Base-by-base conservation (phyloP, 306 rosid genomes). In the Dryas drummondii region DNA sequence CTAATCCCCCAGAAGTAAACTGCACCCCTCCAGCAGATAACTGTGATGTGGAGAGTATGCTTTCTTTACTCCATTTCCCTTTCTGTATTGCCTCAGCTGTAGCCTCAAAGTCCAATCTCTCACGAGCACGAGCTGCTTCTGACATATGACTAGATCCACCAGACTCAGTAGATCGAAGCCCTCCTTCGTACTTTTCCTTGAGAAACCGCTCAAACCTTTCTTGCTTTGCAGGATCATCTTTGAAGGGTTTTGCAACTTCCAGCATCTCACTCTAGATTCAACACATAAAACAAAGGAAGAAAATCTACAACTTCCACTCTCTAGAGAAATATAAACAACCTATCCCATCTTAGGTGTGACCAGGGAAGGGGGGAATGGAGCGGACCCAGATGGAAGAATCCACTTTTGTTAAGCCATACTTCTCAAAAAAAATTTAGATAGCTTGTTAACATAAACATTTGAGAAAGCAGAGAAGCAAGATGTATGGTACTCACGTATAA, bases 111-210 rank as follows among this genome's bases (percentile, higher is more conserved):
- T 91, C 96, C 64, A 94, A 78, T 59, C 97, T 88, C 86, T 94
- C 99, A 69, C 87, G 90, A 71, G 99, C 99, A 79, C 99, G 98
- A 57, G 91, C 91, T 71, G 86, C 93, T 82, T 94, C 99, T 67
- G 99, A 86, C 98, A 94, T 87, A 64, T 92, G 69, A 79, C 88
- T 70, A 76, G 96, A 84, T 83, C 94, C 88, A 72, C 87, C 86
- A 62, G 90, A 88, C 73, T 82, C 81, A 14, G 88, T 84, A 64
- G 97, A 57, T 76, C 99, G 96, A 46, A 94, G 86, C 71, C 99
- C 99, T 73, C 99, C 99, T 73, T 77, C 86, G 75, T 92, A 94
- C 79, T 94, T 94, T 63, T 82, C 96, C 90, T 94, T 89, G 57
- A 94, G 89, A 86, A 88, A 94, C 80, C 44, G 82, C 85, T 94